Evolutionary conservation across 805 yeast genomes (phyloP).

Genomic region (Yarrowia deformans): DNA sequence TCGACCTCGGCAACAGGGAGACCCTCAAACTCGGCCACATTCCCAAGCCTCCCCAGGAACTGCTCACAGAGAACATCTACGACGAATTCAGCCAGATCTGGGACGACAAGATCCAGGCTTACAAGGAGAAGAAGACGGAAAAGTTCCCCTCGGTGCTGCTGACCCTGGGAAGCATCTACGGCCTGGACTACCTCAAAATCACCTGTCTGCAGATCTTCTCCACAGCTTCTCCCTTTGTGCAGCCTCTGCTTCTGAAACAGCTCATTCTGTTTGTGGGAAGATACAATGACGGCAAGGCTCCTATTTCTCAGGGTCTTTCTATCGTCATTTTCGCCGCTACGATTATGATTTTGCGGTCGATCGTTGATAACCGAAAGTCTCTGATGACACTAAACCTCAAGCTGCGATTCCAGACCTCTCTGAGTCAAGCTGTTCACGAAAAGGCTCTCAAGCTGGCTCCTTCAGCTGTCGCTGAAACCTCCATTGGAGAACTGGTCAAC

Average conservation of each 20-base stretch:
- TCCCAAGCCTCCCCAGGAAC: constrained; percentile 13
- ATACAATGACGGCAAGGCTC: constrained; percentile 55
- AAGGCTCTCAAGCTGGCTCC: constrained; percentile 73
- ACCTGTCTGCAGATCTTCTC: constrained; percentile 56
- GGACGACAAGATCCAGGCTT: constrained; percentile 44
- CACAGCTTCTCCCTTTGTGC: constrained; percentile 54
- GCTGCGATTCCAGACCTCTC: constrained; percentile 64
- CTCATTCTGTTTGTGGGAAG: constrained; percentile 58
- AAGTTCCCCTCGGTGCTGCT: constrained; percentile 41
- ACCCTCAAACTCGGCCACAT: constrained; percentile 13
- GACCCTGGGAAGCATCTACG: constrained; percentile 52
- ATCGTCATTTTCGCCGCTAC: constrained; percentile 77
- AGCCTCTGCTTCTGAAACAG: constrained; percentile 54
- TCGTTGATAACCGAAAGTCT: constrained; percentile 78
- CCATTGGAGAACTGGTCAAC: constrained; percentile 93
- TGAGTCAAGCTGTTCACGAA: constrained; percentile 71
- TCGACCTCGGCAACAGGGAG: not conserved
- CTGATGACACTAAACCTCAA: constrained; percentile 76
- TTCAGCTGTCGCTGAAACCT: constrained; percentile 66
- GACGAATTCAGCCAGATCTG: constrained; percentile 48
- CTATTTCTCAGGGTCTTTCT: constrained; percentile 76
- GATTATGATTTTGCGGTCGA: constrained; percentile 74
- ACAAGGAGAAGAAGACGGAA: constrained; percentile 7
- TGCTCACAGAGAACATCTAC: constrained; percentile 51
- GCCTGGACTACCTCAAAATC: constrained; percentile 53